phyloP scores from a whole-genome alignment of 371 early-diverging fungal genomes.

The Circinella umbellata region DNA sequence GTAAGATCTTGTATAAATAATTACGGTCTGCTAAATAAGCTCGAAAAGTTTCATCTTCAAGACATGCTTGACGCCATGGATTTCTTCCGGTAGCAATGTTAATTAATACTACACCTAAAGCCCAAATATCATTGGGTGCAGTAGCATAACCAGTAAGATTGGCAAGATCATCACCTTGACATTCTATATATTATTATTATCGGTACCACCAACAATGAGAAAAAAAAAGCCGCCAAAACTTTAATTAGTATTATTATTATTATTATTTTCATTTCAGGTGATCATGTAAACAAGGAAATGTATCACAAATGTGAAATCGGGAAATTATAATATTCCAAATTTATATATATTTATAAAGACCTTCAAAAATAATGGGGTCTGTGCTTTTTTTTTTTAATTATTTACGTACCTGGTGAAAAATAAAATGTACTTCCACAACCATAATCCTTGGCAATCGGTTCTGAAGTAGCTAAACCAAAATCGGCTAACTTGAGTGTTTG shows the following conservation, averaged over 20 bases:
- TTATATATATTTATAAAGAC: too few species aligned
- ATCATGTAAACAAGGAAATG: too few species aligned
- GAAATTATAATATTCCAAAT: too few species aligned
- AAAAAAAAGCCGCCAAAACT: not conserved
- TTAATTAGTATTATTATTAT: too few species aligned
- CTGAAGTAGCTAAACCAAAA: conserved; percentile 90
- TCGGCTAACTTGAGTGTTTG: conserved; percentile 83
- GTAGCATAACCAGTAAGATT: conserved; percentile 64
- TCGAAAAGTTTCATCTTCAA: conserved; percentile 75
- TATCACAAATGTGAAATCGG: not conserved
- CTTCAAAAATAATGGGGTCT: not conserved
- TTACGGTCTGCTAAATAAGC: conserved; percentile 66
- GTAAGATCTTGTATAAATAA: conserved; percentile 67
- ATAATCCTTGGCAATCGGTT: conserved; percentile 73
- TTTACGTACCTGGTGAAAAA: conserved; percentile 84
- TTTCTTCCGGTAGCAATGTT: conserved; percentile 79
- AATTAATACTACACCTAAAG: conserved; percentile 83
- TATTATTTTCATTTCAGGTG: too few species aligned
- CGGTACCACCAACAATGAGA: not conserved
- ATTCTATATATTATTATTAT: conserved; percentile 52
- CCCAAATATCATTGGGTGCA: conserved; percentile 85
- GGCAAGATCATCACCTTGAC: conserved; percentile 67
- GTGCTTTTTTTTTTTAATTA: not conserved
- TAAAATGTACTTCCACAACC: conserved; percentile 94
- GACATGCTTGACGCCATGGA: conserved; percentile 81